These are phyloP conservation scores for Boletus bicolor DNA, from an alignment of 768 basidiomycete species.

Conservation along the genomic window DNA sequence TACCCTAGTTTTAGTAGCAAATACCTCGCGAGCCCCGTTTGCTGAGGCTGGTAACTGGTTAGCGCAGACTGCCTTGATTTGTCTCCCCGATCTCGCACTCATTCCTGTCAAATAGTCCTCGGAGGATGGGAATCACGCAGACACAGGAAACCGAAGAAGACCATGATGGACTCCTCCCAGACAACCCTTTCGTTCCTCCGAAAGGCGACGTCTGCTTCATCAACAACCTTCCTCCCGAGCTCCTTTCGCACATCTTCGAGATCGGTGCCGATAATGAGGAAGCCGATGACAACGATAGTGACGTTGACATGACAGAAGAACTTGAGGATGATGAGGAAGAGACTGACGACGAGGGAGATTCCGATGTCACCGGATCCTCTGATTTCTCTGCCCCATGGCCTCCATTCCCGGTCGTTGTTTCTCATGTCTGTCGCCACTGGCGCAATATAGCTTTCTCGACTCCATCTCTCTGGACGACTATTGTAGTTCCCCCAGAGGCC, in stretches of 20 bases:
- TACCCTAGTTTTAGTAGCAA: not conserved
- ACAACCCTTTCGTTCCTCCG: constrained; percentile 50
- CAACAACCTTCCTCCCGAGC: constrained; percentile 52
- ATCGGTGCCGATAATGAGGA: constrained; percentile 43
- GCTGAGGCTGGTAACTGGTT: not conserved
- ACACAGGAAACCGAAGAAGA: not conserved
- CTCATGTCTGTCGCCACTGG: constrained; percentile 63
- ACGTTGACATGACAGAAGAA: not conserved
- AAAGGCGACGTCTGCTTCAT: constrained; percentile 42
- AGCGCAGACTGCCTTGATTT: not conserved
- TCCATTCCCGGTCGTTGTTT: constrained; percentile 52
- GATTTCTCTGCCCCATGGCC: constrained; percentile 7
- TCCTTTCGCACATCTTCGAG: constrained; percentile 54
- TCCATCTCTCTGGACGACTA: constrained; percentile 53
- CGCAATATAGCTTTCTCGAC: constrained; percentile 50
- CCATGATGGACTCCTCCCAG: constrained; percentile 29
- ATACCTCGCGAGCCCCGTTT: not conserved
- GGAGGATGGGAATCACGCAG: constrained; percentile 4
- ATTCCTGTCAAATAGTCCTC: not conserved
- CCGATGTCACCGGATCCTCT: constrained; percentile 4
- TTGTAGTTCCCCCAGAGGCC: constrained; percentile 27
- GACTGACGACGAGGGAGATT: not conserved
- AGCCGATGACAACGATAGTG: constrained; percentile 14
- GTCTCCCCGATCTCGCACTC: not conserved
- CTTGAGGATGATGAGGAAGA: not conserved